Evolutionary conservation across 2,329 filamentous ascomycete genomes (phyloP).

Genomic region (Samsoniella hepiali): DNA sequence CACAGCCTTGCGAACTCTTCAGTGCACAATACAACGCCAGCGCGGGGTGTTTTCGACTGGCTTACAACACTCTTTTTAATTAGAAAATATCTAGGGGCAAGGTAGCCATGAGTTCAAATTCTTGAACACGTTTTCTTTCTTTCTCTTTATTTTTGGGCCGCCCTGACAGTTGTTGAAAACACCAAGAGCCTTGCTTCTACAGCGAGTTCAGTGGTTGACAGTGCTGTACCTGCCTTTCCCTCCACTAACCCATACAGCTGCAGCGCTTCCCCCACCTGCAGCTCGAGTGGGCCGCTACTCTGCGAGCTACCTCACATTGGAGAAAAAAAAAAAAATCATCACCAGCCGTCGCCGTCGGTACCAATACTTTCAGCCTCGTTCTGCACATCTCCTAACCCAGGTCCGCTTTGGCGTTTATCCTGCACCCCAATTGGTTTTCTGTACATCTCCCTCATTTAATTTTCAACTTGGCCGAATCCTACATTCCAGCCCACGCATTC

Average conservation of each 20-base stretch:
- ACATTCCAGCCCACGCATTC: too few species aligned
- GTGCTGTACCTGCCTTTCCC: background rate
- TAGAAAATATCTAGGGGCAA: too few species aligned
- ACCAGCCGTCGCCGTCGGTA: background rate
- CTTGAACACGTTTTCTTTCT: too few species aligned
- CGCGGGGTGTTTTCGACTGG: too few species aligned
- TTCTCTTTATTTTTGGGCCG: too few species aligned
- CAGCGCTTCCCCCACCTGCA: background rate
- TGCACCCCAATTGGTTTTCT: background rate
- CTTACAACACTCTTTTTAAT: too few species aligned
- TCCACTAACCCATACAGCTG: background rate
- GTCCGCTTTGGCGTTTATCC: background rate
- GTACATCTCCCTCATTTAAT: background rate
- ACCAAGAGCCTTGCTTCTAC: background rate
- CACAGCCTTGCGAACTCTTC: background rate
- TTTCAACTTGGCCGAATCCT: background rate
- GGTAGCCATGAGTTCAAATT: too few species aligned
- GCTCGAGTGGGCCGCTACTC: background rate
- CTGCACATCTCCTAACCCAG: background rate
- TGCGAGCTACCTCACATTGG: background rate
- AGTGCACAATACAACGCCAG: too few species aligned
- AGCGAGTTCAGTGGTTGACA: background rate
- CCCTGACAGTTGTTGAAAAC: too few species aligned
- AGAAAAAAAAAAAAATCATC: background rate
- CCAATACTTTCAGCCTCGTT: conserved; percentile 1